Conservation (phyloP, 1,139 yeast genomes). For the Lodderomyces parapsilosis region DNA sequence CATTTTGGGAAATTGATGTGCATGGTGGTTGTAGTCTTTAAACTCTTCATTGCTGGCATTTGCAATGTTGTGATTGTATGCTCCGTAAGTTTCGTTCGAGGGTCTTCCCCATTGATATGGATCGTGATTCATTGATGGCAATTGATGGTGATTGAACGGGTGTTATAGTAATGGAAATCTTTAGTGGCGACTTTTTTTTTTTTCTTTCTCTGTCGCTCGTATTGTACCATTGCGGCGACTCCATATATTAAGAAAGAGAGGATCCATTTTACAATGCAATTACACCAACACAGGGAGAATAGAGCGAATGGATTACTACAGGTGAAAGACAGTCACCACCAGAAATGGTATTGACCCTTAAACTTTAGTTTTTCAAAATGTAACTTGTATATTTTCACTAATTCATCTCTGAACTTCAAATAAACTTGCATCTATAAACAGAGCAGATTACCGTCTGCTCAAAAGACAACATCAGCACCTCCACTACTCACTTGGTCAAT, state of each 20-base stretch:
- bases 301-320: no score
- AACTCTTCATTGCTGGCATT: slow-evolving; percentile 34
- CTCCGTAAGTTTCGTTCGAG: slow-evolving; percentile 73
- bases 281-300: neutral
- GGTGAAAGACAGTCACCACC: no score
- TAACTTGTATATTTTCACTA: neutral
- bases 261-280: neutral
- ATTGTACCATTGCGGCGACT: no score
- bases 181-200: slow-evolving; percentile 3
- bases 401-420: neutral
- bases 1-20: slow-evolving; percentile 57
- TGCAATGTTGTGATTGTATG: slow-evolving; percentile 72
- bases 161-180: neutral
- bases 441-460: slow-evolving; percentile 7
- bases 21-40: slow-evolving; percentile 16
- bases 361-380: no score
- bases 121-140: slow-evolving; percentile 80
- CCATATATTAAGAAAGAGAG: neutral
- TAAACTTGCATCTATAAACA: neutral
- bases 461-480: slow-evolving; percentile 61
- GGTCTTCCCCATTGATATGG: slow-evolving; percentile 97
- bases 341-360: no score
- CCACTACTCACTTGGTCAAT: slow-evolving; percentile 73
- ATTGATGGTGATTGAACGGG: neutral
- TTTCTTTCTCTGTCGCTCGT: no score